A percentile compares a stretch with the other conserved stretches of the same genome.
Conservation (phyloP, 805 yeast species). For the Zygosaccharomyces bailii region DNA sequence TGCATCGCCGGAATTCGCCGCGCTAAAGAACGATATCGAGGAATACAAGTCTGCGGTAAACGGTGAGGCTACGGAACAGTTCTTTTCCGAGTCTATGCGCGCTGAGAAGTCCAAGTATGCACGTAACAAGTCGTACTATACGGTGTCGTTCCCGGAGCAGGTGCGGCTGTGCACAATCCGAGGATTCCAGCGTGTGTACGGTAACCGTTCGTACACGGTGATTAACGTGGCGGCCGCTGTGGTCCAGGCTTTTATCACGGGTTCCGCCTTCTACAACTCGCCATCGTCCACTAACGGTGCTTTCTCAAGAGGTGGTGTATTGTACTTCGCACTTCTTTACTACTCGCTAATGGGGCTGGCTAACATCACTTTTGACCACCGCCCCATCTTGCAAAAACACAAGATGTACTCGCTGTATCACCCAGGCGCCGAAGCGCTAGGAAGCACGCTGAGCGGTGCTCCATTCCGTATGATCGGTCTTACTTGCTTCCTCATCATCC, state of each 20-base stretch:
- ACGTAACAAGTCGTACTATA: conserved; percentile 25
- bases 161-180: conserved; percentile 47
- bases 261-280: conserved; percentile 58
- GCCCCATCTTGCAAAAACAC: conserved; percentile 67
- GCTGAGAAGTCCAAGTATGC: conserved; percentile 31
- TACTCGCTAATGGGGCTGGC: conserved; percentile 49
- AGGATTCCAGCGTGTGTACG: conserved; percentile 52
- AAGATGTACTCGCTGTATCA: conserved; percentile 67
- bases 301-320: conserved; percentile 60
- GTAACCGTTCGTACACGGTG: conserved; percentile 52
- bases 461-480: conserved; percentile 55
- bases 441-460: conserved; percentile 55
- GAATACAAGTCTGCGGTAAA: conserved; percentile 28
- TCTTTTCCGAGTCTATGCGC: conserved; percentile 31
- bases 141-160: conserved; percentile 42
- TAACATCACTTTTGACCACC: conserved; percentile 46
- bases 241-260: conserved; percentile 56
- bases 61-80: conserved; percentile 36
- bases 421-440: conserved; percentile 70
- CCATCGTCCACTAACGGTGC: conserved; percentile 52
- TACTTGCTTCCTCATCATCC: conserved; percentile 44
- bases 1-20: conserved; percentile 39
- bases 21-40: conserved; percentile 44
- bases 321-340: conserved; percentile 58
- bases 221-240: conserved; percentile 35